Evolutionary conservation across 2,329 filamentous ascomycete species (phyloP), one percentile per base, ranked within the genome.

Genomic region (Thermothelomyces thermophilus): DNA sequence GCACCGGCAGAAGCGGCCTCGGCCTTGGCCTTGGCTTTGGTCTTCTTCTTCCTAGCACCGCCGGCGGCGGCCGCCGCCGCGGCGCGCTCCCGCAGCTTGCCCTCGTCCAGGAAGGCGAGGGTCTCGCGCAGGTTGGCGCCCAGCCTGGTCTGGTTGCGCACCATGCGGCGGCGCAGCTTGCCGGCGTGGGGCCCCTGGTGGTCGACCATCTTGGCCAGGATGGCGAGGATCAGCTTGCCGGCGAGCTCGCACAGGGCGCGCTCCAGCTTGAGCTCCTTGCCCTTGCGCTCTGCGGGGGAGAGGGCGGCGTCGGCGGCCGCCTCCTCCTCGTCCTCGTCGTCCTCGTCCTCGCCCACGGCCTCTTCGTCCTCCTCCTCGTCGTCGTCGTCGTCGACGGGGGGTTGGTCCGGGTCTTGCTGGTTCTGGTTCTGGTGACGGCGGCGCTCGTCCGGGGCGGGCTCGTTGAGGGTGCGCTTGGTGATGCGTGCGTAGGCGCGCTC

Each of bases 91-190:
- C 74, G 74, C 37, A 79, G 66, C 61, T 83, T 82, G 42, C 76
- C 73, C 50, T 85, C 80, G 60, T 95, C 90, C 3, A 97, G 73
- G 65, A 85, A 93, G 8, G 81, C 79, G 4, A 95, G 72, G 6
- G 96, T 82, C 60, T 93, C 89, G 62, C 85, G 87, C 73, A 87
- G 94, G 64, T 93, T 96, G 40, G 79, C 73, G 2, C 93, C 93
- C 3, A 98, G 76, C 62, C 81, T 83, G n/a, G 72, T 73, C 63
- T 85, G 85, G 68, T 98, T 96, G 57, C 87, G 77, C 60, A 85
- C 75, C 19, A 98, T 73, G 17, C 90, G 78, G 60, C 81, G 79
- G 55, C 80, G 79, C 31, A 95, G 75, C 62, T 79, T 80, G 26
- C 80, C 82, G 8, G 76, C 76, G 26, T 79, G 70, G 10, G 76